Evolutionary conservation across 2,329 filamentous ascomycete genomes (phyloP).

Genomic region (Orbilia javanica): DNA sequence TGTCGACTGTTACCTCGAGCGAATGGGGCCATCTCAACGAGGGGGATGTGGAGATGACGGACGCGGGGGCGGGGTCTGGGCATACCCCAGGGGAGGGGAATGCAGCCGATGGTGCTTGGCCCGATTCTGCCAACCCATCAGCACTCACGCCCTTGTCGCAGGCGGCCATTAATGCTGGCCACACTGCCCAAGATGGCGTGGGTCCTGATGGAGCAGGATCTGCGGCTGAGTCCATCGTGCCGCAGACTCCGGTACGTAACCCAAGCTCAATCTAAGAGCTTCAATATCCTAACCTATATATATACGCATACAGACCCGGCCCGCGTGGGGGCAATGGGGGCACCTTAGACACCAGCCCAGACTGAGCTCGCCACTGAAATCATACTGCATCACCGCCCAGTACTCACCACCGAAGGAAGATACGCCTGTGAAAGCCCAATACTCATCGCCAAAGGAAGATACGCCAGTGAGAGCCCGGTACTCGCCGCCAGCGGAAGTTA

Average conservation of each 20-base stretch:
- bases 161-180: conserved; percentile 53
- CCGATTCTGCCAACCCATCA: conserved; percentile 22
- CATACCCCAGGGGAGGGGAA: conserved; percentile 34
- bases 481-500: conserved; percentile 30
- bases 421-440: conserved; percentile 38
- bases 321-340: conserved; percentile 18
- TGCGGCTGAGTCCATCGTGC: not conserved
- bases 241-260: conserved; percentile 35
- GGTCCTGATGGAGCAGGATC: not conserved
- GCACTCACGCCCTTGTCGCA: conserved; percentile 46
- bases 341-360: conserved; percentile 40
- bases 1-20: too few relatives aligned
- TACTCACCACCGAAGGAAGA: conserved; percentile 33
- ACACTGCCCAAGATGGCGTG: conserved; percentile 15
- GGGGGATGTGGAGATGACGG: conserved; percentile 26
- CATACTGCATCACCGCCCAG: conserved; percentile 19
- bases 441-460: conserved; percentile 24
- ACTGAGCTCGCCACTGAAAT: conserved; percentile 36
- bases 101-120: not conserved
- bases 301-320: conserved; percentile 14
- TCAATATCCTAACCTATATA: conserved; percentile 3
- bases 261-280: not conserved
- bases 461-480: conserved; percentile 40
- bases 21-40: too few relatives aligned
- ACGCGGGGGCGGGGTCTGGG: conserved; percentile 22